Conservation (phyloP, 2,329 filamentous ascomycete species). For the Cercospora sesami region DNA sequence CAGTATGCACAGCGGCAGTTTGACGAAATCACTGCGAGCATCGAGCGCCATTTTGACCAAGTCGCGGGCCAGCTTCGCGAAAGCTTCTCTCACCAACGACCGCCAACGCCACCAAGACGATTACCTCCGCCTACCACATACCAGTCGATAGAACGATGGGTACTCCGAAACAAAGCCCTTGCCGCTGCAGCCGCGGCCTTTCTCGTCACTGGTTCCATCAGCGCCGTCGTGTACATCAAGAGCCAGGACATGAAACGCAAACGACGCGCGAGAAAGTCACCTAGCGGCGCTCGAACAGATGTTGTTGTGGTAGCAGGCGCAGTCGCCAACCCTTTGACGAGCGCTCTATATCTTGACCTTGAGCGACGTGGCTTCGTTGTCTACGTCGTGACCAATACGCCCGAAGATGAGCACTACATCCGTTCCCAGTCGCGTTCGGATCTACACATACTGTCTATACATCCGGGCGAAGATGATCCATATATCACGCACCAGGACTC, state of each 20-base stretch:
- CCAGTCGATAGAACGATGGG: constrained; percentile 68
- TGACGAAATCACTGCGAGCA: constrained; percentile 69
- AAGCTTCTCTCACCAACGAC: constrained; percentile 63
- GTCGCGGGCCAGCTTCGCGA: constrained; percentile 71
- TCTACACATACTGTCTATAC: constrained; percentile 73
- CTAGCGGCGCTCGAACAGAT: constrained; percentile 82
- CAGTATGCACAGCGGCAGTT: constrained; percentile 40
- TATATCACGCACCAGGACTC: constrained; percentile 63
- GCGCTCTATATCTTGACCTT: constrained; percentile 78
- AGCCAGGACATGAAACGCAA: constrained; percentile 63
- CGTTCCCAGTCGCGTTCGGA: constrained; percentile 75
- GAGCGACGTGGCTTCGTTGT: constrained; percentile 92
- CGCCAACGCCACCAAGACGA: constrained; percentile 44
- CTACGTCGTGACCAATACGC: constrained; percentile 81
- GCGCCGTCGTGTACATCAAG: constrained; percentile 55
- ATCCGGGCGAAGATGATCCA: constrained; percentile 61
- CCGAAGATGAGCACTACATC: constrained; percentile 80
- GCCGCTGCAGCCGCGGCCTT: constrained; percentile 71
- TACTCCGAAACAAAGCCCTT: constrained; percentile 69
- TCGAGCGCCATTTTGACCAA: constrained; percentile 78
- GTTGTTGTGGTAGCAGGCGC: constrained; percentile 89
- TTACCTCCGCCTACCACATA: constrained; percentile 47
- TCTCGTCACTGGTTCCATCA: constrained; percentile 60
- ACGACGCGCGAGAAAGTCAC: constrained; percentile 74
- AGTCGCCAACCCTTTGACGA: constrained; percentile 77